Evolutionary conservation across 1,284 basidiomycete species (phyloP), one percentile per base, ranked within the genome.

Genomic region (Malassezia equina): DNA sequence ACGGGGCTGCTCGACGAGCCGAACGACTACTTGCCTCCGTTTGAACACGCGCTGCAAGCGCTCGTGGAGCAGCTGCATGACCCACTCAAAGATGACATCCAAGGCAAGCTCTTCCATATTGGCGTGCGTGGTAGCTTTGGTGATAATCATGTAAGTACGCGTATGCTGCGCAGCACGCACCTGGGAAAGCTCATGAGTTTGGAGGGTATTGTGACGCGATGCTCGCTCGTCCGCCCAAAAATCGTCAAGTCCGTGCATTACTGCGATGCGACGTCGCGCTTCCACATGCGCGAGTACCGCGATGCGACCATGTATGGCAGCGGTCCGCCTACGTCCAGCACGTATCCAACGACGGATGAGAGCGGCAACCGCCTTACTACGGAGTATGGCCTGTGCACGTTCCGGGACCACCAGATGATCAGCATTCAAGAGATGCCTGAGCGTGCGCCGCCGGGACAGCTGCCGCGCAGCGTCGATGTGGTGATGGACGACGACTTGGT

Each of bases 361-460:
- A 86, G 90, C 52, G 90, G 89, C 2, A 83, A 85, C 70, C 79
- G 83, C 6, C 79, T 99, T 44, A 82, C 90, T 69, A 95, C 86
- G 70, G 94, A 99, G 78, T 98, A 85, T 72, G 94, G 94, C 11
- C 80, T 86, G 60, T 90, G 87, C 69, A 83, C 86, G 5, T 99
- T 94, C 80, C 82, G 88, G 55, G 94, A 99, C 77, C 88, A 96
- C 77, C 94, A 99, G 77, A 84, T 89, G 63, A 89, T 98, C 71
- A 90, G 85, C 71, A 95, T 99, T 60, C 94, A 99, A 77, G 94
- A 99, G 75, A 98, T 98, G 93, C 94, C 94, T 1, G 94, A 99
- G 77, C 83, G 93, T 13, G 91, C 94, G 7, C 94, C 94, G 17
- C 86, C 94, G 19, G 94, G 94, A 25, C 93, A 98, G 76, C 80